A percentile compares a stretch with the other conserved stretches of the same genome.
Evolutionary conservation across 2,329 filamentous ascomycete species (phyloP).

Genomic region (Sporothrix protearum): DNA sequence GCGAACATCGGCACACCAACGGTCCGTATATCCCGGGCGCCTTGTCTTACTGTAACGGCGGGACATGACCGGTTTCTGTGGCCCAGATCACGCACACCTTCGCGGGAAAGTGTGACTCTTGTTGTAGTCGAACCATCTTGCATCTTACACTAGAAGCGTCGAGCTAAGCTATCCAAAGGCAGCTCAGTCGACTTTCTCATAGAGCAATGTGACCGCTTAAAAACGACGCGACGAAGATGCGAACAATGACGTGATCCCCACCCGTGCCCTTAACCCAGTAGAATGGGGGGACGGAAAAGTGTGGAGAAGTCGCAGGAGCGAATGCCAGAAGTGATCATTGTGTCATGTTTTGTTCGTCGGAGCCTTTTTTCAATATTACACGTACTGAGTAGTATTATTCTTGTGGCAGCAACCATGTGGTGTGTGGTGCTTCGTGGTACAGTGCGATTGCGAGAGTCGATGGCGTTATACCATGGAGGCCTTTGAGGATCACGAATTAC

Average conservation of each 20-base stretch:
- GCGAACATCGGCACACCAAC: not conserved
- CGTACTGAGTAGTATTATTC: too few relatives aligned
- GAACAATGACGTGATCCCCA: not conserved
- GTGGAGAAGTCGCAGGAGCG: not conserved
- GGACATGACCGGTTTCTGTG: not conserved
- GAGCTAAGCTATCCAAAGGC: not conserved
- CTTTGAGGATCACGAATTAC: not conserved
- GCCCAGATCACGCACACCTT: not conserved
- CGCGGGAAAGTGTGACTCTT: not conserved
- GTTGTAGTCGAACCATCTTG: not conserved
- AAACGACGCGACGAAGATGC: not conserved
- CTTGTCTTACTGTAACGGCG: not conserved
- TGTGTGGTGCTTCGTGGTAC: not conserved
- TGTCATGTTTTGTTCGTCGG: not conserved
- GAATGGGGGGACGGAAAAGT: not conserved
- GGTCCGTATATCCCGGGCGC: not conserved
- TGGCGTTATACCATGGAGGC: conserved; percentile 11
- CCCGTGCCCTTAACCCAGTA: too few relatives aligned
- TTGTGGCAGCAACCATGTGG: too few relatives aligned
- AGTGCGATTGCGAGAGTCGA: not conserved
- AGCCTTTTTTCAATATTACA: not conserved
- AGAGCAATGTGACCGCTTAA: not conserved
- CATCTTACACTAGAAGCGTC: too few relatives aligned
- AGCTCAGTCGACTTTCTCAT: not conserved
- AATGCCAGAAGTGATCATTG: not conserved